A percentile compares a stretch with the other conserved stretches of the same genome.
These are phyloP conservation scores for Termitomyces sp. DNA, from an alignment of 768 basidiomycete genomes.

Conservation along the genomic window DNA sequence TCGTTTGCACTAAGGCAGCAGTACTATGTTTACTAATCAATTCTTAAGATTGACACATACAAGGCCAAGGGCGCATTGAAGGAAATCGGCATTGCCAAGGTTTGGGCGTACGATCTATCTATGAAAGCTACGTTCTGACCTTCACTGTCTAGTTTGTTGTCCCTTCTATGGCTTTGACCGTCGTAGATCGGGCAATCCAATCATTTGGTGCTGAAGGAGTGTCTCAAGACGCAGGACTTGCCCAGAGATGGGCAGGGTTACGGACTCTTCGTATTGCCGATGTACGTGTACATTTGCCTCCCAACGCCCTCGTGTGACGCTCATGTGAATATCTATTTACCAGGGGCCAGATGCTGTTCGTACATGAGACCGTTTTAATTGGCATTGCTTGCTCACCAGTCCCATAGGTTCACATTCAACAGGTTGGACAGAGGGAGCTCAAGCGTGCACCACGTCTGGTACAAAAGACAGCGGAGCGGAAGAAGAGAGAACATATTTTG, in stretches of 20 bases:
- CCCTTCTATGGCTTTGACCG: constrained; percentile 80
- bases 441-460: constrained; percentile 63
- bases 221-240: constrained; percentile 83
- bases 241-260: constrained; percentile 68
- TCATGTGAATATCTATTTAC: not conserved
- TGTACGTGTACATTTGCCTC: constrained; percentile 35
- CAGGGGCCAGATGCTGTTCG: constrained; percentile 78
- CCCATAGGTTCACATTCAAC: constrained; percentile 83
- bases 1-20: constrained; percentile 2
- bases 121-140: not conserved
- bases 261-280: constrained; percentile 87
- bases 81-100: constrained; percentile 98
- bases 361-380: constrained; percentile 8
- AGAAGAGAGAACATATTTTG: constrained; percentile 56
- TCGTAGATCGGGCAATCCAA: constrained; percentile 96
- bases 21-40: not conserved
- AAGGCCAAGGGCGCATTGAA: constrained; percentile 93
- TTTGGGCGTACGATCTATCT: constrained; percentile 20
- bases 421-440: constrained; percentile 87
- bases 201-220: constrained; percentile 95
- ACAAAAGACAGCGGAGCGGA: constrained; percentile 46
- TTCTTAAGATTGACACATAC: constrained; percentile 73
- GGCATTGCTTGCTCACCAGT: constrained; percentile 11
- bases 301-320: not conserved
- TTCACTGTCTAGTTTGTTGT: constrained; percentile 70